phyloP scores from a whole-genome alignment of 2,329 filamentous ascomycete genomes.

The Monilinia polystroma region DNA sequence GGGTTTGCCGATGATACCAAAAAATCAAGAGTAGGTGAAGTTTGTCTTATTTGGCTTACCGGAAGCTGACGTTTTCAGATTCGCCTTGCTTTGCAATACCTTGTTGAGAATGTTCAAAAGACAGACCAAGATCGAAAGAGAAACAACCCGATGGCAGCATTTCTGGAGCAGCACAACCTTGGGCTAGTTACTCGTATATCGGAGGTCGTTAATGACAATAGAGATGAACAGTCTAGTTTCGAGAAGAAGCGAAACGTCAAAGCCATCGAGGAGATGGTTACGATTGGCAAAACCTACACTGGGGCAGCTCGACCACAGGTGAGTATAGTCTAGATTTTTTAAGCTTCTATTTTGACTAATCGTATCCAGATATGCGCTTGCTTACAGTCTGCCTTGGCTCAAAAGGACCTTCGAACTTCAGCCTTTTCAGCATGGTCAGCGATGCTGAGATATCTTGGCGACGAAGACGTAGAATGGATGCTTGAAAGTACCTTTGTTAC shows the following conservation, averaged over 20 bases:
- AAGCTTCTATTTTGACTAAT: not conserved
- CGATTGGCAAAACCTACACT: constrained; percentile 68
- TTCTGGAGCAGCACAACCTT: constrained; percentile 79
- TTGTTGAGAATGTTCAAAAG: constrained; percentile 42
- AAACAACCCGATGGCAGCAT: constrained; percentile 64
- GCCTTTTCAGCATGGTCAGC: constrained; percentile 83
- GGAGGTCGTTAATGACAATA: constrained; percentile 70
- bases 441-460: constrained; percentile 71
- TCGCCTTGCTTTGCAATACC: constrained; percentile 41
- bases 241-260: constrained; percentile 78
- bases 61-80: constrained; percentile 32
- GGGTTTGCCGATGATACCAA: constrained; percentile 63
- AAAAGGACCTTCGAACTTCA: constrained; percentile 69
- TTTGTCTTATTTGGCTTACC: not conserved
- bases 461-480: constrained; percentile 75
- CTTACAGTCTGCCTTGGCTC: constrained; percentile 77
- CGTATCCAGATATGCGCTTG: constrained; percentile 77
- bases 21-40: constrained; percentile 55
- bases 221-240: constrained; percentile 53
- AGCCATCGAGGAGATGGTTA: constrained; percentile 86
- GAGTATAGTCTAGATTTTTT: constrained; percentile 49
- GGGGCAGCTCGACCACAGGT: constrained; percentile 84
- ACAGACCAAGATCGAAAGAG: constrained; percentile 41
- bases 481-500: constrained; percentile 89
- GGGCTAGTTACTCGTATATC: constrained; percentile 84